Percentiles rank a stretch among this genome's conserved stretches.
phyloP scores from a whole-genome alignment of 2,329 filamentous ascomycete species.

The Penicillium sp. region DNA sequence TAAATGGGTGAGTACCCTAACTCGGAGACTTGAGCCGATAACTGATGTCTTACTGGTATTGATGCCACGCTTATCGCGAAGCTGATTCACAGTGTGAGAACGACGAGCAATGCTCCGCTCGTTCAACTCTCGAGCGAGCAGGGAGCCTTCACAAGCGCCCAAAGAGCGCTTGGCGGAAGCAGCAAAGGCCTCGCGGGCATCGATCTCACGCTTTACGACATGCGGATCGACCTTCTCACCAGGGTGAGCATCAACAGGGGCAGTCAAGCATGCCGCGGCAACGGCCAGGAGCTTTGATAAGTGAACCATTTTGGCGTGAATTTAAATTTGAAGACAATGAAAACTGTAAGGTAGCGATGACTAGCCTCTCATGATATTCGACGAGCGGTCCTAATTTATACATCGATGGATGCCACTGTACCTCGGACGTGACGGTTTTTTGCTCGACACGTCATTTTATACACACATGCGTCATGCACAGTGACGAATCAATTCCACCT shows the following conservation, averaged over 20 bases:
- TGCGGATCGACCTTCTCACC: constrained; percentile 29
- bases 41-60: constrained; percentile 19
- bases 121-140: constrained; percentile 22
- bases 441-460: not conserved
- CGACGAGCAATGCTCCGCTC: constrained; percentile 27
- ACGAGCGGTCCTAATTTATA: too few species aligned
- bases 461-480: constrained; percentile 8
- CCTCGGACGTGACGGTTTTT: too few species aligned
- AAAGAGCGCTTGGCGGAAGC: constrained; percentile 22
- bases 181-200: constrained; percentile 25
- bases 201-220: constrained; percentile 26
- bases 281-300: constrained; percentile 29
- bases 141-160: constrained; percentile 21
- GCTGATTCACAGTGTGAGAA: constrained; percentile 21
- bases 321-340: too few species aligned
- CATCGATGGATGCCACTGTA: too few species aligned
- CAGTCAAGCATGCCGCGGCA: constrained; percentile 24
- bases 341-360: too few species aligned
- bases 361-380: too few species aligned
- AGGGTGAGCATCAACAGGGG: constrained; percentile 26
- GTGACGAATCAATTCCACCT: constrained; percentile 11
- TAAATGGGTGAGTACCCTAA: not conserved
- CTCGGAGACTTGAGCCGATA: not conserved
- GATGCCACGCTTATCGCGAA: constrained; percentile 26
- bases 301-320: constrained; percentile 17